A percentile compares a stretch with the other conserved stretches of the same genome.
Evolutionary conservation across 1,284 basidiomycete genomes (phyloP).

Genomic region (Ganoderma sinense): DNA sequence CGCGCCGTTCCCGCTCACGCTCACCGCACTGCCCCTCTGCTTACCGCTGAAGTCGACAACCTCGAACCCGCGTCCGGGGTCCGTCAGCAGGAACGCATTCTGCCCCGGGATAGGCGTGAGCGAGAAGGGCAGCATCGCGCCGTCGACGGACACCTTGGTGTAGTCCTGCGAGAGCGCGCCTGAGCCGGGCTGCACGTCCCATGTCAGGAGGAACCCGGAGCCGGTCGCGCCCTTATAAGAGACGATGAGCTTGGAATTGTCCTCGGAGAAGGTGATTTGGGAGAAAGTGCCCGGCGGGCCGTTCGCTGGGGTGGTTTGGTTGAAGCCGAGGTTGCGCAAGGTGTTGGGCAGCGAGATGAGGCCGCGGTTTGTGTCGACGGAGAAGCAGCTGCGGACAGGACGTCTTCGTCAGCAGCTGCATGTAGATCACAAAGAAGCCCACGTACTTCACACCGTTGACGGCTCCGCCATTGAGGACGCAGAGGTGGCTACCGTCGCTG

Average conservation of each 20-base stretch:
- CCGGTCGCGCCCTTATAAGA: constrained; percentile 54
- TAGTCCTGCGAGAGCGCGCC: constrained; percentile 41
- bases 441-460: constrained; percentile 55
- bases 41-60: constrained; percentile 38
- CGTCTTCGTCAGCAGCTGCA: background rate
- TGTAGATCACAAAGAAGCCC: background rate
- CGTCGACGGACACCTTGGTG: constrained; percentile 31
- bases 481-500: constrained; percentile 47
- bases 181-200: constrained; percentile 45
- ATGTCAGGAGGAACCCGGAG: constrained; percentile 55
- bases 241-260: constrained; percentile 50
- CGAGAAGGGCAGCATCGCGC: constrained; percentile 42
- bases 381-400: constrained; percentile 48
- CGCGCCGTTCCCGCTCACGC: constrained; percentile 50
- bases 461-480: constrained; percentile 54
- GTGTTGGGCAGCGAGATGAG: constrained; percentile 49
- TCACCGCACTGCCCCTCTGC: constrained; percentile 31
- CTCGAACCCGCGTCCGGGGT: constrained; percentile 43
- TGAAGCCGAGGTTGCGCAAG: constrained; percentile 49
- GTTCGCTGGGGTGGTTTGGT: constrained; percentile 51
- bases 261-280: constrained; percentile 54
- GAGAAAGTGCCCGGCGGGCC: constrained; percentile 49
- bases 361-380: constrained; percentile 47
- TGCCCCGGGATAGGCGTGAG: constrained; percentile 41
- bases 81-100: constrained; percentile 43